Base-by-base conservation (phyloP, 441 rosid genomes). In the Daphne laureola region DNA sequence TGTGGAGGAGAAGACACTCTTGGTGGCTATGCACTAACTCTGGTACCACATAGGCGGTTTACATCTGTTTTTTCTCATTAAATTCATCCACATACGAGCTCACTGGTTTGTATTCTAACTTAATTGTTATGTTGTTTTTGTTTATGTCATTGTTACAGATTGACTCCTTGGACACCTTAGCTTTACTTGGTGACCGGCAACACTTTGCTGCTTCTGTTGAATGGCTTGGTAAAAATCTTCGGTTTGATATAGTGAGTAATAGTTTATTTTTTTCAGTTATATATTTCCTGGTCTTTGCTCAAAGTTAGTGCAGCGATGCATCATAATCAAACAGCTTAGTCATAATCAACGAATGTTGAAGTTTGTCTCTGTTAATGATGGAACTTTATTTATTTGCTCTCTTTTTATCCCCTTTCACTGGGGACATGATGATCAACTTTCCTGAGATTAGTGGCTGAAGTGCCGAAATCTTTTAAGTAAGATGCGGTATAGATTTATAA, bases 201-300 rank as follows among this genome's bases (percentile, higher is more conserved):
- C 82, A 58, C 23, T 90, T 93, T 59, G 55, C 90, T 55, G 65
- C 87, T 65, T 83, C 96, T 47, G 95, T 90, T 60, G 95, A 85
- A 67, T 90, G 99, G 97, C 75, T 90, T 82, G 93, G 90, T 87
- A 87, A 87, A 90, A 82, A 82, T 60, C 86, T 93, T 70, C 97
- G 54, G 80, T 93, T 93, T 84, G 86, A 93, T 75, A 93, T 83
- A 75, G 99, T 93, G 91, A 90, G 99, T 85, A 64, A 75, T 68
- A 58, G 52, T 53, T 57, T 58, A 66, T 68, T 48, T 16, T 46
- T 50, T 18, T 27, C 38, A 31, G 38, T 31, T 31, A 31, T 31
- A 31, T 6, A 9, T 31, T 4, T 6, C 11, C 38, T 31, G 38
- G 38, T 31, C 38, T 31, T 31, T 9, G 11, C 38, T 31, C 38